These are phyloP conservation scores for Trichoderma afroharzianum DNA, from an alignment of 2,329 filamentous ascomycete species.

Conservation along the genomic window DNA sequence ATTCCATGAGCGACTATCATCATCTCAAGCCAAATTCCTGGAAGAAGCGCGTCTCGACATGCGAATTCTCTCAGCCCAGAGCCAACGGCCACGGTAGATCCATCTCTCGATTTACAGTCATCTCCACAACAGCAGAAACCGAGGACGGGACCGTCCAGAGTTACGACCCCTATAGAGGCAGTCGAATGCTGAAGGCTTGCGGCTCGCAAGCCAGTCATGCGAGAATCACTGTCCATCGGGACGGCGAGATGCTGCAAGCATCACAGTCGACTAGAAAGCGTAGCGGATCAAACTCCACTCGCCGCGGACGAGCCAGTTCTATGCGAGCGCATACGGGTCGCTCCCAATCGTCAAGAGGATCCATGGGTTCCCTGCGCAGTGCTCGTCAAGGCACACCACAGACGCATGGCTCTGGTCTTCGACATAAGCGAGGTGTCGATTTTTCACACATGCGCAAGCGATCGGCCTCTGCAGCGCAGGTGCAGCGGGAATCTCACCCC, in stretches of 20 bases:
- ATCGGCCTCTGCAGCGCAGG: conserved; percentile 30
- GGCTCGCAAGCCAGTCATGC: conserved; percentile 56
- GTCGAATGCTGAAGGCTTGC: conserved; percentile 43
- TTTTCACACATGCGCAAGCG: conserved; percentile 49
- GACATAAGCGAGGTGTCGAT: conserved; percentile 52
- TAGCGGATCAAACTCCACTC: conserved; percentile 33
- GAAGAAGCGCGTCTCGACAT: conserved; percentile 59
- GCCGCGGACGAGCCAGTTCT: conserved; percentile 29
- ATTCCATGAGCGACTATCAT: conserved; percentile 89
- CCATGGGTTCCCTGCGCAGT: conserved; percentile 49
- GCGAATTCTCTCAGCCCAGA: conserved; percentile 51
- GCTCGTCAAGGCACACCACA: conserved; percentile 42
- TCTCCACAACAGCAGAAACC: conserved; percentile 56
- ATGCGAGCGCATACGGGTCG: conserved; percentile 29
- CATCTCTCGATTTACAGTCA: conserved; percentile 61
- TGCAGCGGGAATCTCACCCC: conserved; percentile 15
- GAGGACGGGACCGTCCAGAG: conserved; percentile 54
- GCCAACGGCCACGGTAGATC: conserved; percentile 49
- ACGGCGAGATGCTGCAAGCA: conserved; percentile 31
- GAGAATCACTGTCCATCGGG: conserved; percentile 66
- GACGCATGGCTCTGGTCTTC: conserved; percentile 40
- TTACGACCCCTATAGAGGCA: conserved; percentile 82
- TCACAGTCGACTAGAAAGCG: conserved; percentile 32
- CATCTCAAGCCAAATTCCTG: conserved; percentile 61
- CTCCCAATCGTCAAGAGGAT: conserved; percentile 37